Evolutionary conservation across 768 basidiomycete species (phyloP), one percentile per base, ranked within the genome.

Genomic region (Suillus paluster): DNA sequence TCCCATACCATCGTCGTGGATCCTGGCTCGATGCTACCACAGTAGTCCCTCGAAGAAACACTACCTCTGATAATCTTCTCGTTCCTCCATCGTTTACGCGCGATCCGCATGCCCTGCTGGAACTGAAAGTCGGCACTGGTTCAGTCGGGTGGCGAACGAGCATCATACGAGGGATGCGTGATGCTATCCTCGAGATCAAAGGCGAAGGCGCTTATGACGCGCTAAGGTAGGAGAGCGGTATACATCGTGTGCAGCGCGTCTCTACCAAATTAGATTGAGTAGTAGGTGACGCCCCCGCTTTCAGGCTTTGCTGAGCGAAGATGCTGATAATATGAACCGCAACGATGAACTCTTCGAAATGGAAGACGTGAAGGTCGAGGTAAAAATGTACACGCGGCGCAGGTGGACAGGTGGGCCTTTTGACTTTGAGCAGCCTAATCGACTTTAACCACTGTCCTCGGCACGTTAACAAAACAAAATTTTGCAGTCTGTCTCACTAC

Each of bases 381-480:
- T 97, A 53, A 97, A n/a, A 98, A 95, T 88, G 97, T 27, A 85
- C 97, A 0, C 81, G 94, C 21, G 97, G 97, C 27, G 97, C 97
- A 8, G 97, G 97, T 50, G 97, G 97, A 17, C 96, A 97, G 82
- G 94, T 94, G 63, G 58, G 79, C 68, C 10, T 23, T 36, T 46
- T 25, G 12, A 30, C 39, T 14, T 21, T 12, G 27, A 23, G 1
- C 21, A 23, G 9, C 46, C 23, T 25, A 25, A 42, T 17, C 25
- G 14, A 21, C 21, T 58, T 42, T 52, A 48, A 65, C 41, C 34
- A 41, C 39, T 21, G 41, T 49, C 44, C 34, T 5, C 62, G 97
- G 91, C 97, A 99, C 76, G 97, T 99, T 69, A 99, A 99, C 78
- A 94, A 91, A 82, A 99, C 97, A 0, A 97, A 99, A 77, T 98